Conservation (phyloP, 1,284 basidiomycete genomes). For the Butyriboletus appendiculatus region DNA sequence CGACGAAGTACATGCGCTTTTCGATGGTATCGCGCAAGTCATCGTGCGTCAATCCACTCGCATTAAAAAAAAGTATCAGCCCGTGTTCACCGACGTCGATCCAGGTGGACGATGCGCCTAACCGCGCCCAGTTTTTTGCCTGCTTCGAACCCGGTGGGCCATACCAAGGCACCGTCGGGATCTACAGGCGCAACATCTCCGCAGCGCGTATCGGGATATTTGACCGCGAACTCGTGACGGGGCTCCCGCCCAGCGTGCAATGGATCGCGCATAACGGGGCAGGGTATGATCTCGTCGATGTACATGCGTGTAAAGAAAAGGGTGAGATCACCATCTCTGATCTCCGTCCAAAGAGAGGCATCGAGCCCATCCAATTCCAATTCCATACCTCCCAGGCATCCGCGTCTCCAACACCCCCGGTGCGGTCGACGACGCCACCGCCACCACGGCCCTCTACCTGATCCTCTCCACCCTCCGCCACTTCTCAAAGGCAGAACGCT, state of each 20-base stretch:
- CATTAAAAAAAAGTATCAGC: not conserved
- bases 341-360: not conserved
- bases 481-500: constrained; percentile 73
- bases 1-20: constrained; percentile 65
- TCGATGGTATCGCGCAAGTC: constrained; percentile 70
- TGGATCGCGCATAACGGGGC: constrained; percentile 92
- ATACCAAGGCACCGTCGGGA: constrained; percentile 74
- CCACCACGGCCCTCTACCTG: constrained; percentile 86
- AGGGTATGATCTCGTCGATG: constrained; percentile 85
- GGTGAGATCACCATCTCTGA: constrained; percentile 40
- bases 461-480: constrained; percentile 80
- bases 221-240: constrained; percentile 71
- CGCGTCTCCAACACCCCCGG: constrained; percentile 90
- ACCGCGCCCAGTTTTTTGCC: constrained; percentile 67
- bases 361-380: not conserved
- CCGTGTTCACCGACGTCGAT: not conserved
- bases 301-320: constrained; percentile 69
- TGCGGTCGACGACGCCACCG: constrained; percentile 89
- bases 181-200: constrained; percentile 77
- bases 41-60: constrained; percentile 54
- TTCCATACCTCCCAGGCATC: constrained; percentile 54
- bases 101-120: constrained; percentile 49
- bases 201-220: constrained; percentile 72
- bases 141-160: constrained; percentile 67
- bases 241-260: constrained; percentile 62